phyloP scores from a whole-genome alignment of 2,329 filamentous ascomycete species.

The Epichloe scottii region DNA sequence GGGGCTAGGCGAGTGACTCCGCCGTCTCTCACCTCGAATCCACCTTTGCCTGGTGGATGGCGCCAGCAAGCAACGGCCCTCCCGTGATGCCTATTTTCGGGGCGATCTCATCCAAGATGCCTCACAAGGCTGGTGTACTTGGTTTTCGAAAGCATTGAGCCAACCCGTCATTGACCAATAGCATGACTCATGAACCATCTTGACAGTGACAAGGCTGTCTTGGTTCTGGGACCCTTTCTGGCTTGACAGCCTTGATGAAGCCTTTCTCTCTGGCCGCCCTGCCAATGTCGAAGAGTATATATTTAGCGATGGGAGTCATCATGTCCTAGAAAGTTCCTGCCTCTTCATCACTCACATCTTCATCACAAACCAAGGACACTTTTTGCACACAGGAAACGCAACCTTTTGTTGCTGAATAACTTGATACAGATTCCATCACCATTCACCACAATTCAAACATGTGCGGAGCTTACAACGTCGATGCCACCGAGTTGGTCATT shows the following conservation, averaged over 20 bases:
- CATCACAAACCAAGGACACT: neutral
- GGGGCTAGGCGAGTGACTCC: neutral
- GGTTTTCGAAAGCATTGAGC: neutral
- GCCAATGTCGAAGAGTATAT: neutral
- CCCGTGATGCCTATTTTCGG: neutral
- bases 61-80: neutral
- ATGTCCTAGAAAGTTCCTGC: neutral
- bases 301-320: neutral
- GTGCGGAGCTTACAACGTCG: neutral
- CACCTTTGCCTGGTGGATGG: constrained; percentile 1
- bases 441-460: neutral
- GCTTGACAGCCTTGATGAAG: constrained; percentile 2
- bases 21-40: neutral
- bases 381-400: neutral
- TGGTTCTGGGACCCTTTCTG: neutral
- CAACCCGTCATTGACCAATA: neutral
- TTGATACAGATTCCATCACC: neutral
- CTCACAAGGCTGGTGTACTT: neutral
- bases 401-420: neutral
- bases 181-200: neutral
- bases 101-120: neutral
- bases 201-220: neutral
- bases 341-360: neutral
- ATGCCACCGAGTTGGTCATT: neutral
- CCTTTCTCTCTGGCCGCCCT: neutral